phyloP scores from a whole-genome alignment of 2,329 filamentous ascomycete genomes.

The Trichoderma koningii region DNA sequence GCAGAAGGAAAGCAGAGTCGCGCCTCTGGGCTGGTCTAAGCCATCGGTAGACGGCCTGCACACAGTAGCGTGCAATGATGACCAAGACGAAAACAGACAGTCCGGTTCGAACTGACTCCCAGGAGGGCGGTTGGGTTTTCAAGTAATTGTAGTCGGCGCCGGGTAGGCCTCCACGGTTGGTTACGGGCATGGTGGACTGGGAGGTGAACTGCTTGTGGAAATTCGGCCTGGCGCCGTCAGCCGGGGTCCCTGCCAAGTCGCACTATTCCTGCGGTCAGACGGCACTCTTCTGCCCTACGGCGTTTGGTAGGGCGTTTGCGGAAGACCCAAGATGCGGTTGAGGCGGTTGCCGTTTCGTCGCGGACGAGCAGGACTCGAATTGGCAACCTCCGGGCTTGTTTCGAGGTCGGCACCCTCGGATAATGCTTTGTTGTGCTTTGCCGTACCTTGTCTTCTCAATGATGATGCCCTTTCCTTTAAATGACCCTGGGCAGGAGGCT shows the following conservation, averaged over 20 bases:
- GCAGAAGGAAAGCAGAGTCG: slow-evolving; percentile 26
- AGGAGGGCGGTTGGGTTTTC: slow-evolving; percentile 37
- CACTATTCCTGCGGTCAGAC: slow-evolving; percentile 42
- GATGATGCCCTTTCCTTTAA: slow-evolving; percentile 7
- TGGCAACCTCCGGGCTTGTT: slow-evolving; percentile 16
- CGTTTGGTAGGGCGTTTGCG: slow-evolving; percentile 37
- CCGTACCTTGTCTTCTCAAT: background rate
- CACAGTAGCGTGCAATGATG: slow-evolving; percentile 40
- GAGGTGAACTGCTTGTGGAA: slow-evolving; percentile 35
- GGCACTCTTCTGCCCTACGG: slow-evolving; percentile 38
- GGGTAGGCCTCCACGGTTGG: slow-evolving; percentile 40
- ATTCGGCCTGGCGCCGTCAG: slow-evolving; percentile 39
- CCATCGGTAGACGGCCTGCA: slow-evolving; percentile 34
- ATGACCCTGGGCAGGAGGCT: background rate
- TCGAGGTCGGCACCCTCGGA: slow-evolving; percentile 23
- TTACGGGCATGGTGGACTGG: slow-evolving; percentile 36
- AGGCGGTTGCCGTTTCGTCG: slow-evolving; percentile 13
- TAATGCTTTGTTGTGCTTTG: background rate
- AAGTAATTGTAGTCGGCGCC: slow-evolving; percentile 36
- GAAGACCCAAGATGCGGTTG: slow-evolving; percentile 19
- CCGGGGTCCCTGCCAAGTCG: slow-evolving; percentile 38
- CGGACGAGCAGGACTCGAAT: slow-evolving; percentile 21
- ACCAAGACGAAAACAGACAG: slow-evolving; percentile 42
- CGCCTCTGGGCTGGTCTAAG: slow-evolving; percentile 35
- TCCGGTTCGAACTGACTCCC: slow-evolving; percentile 35